Evolutionary conservation across 192 early-diverging fungal species (phyloP), one percentile per base, ranked within the genome.

Genomic region (Podila clonocystis): DNA sequence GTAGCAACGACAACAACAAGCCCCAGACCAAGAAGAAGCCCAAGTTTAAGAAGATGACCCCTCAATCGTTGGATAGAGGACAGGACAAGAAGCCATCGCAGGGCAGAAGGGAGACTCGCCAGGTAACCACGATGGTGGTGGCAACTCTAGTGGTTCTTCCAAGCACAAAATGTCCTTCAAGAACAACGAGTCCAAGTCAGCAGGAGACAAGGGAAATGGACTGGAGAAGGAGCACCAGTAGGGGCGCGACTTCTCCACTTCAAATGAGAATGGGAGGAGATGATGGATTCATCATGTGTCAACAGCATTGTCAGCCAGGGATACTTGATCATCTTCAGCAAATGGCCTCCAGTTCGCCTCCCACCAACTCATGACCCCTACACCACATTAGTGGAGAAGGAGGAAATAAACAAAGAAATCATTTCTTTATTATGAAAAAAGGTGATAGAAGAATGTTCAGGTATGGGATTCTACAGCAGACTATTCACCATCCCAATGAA

Each of bases 401-500:
- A 19, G 22, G 50, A 19, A 19, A 52, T 52, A 52, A 24, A 52
- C 17, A 19, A 52, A 52, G 50, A 52, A 20, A 52, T 52, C 22
- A 8, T 52, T 6, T 19, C 50, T 22, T 52, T 52, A 24, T 24
- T 52, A 24, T 5, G 20, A 19, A 52, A 52, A 52, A 52, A 52
- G 22, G 50, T 4, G 15, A 20, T 52, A 15, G 19, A 52, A 24
- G 50, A 52, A 24, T 19, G 20, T 24, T 22, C 50, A 52, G 50
- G 22, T 8, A 24, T 22, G 50, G 50, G 50, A 22, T 52, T 22
- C 19, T 6, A 19, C 50, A 52, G 50, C 28, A 22, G 28, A 19
- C 22, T 63, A 0, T 72, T 72, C 62, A 63, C 61, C 12, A 63
- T 63, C 17, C 50, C 70, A 1, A 72, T 64, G 50, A 72, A 72